Conservation (phyloP, 352 stramenopile species). For the Globisporangium ultimum region DNA sequence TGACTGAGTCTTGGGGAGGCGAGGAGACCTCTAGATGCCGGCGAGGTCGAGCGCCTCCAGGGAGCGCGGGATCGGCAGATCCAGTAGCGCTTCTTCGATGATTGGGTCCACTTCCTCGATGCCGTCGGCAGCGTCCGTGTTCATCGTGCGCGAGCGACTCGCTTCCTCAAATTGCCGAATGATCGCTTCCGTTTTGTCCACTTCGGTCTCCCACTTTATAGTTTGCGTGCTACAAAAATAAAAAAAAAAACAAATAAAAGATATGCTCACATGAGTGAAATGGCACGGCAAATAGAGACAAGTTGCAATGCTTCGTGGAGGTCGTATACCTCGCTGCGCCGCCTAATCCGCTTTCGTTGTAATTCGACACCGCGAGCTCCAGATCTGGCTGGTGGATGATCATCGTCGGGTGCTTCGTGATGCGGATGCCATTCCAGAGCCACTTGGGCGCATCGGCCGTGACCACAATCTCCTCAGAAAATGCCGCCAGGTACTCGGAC, state of each 20-base stretch:
- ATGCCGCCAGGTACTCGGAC: slow-evolving; percentile 76
- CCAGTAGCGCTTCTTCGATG: slow-evolving; percentile 59
- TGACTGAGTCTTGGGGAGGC: background rate
- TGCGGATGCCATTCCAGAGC: slow-evolving; percentile 82
- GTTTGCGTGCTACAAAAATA: slow-evolving; percentile 26
- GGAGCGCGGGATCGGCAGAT: slow-evolving; percentile 67
- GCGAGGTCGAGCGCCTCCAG: slow-evolving; percentile 79
- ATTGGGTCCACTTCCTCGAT: slow-evolving; percentile 51
- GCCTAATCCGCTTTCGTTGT: slow-evolving; percentile 22
- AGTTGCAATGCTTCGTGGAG: background rate
- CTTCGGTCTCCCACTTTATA: slow-evolving; percentile 74
- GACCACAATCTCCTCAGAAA: slow-evolving; percentile 83
- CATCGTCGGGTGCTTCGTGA: slow-evolving; percentile 85
- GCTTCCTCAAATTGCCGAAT: slow-evolving; percentile 78
- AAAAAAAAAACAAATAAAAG: background rate
- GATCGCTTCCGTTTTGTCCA: slow-evolving; percentile 80
- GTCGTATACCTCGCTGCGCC: slow-evolving; percentile 23
- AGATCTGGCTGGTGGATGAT: slow-evolving; percentile 80
- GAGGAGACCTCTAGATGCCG: slow-evolving; percentile 35
- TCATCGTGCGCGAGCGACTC: slow-evolving; percentile 55
- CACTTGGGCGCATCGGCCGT: slow-evolving; percentile 68
- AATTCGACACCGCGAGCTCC: slow-evolving; percentile 31
- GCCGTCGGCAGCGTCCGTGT: slow-evolving; percentile 40
- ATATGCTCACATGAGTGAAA: background rate
- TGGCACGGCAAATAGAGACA: background rate